A percentile compares a stretch with the other conserved stretches of the same genome.
phyloP scores from a whole-genome alignment of 495 filamentous ascomycete genomes.

The Astrothelium subdiscretum region DNA sequence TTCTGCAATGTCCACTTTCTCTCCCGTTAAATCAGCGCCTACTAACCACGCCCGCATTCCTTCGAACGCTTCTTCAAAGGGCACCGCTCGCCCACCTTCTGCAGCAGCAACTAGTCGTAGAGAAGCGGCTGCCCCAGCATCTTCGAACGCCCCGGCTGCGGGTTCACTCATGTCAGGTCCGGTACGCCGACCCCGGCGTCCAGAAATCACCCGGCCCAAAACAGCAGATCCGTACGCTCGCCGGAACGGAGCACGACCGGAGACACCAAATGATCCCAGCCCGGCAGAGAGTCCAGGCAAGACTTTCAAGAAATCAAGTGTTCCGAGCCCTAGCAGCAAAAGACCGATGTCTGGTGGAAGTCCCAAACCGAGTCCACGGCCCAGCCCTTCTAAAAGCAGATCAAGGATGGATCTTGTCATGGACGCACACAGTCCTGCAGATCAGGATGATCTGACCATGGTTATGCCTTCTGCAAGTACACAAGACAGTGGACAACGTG shows the following conservation, averaged over 20 bases:
- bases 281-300: conserved; percentile 19
- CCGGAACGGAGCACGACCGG: conserved; percentile 24
- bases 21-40: conserved; percentile 39
- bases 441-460: conserved; percentile 30
- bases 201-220: conserved; percentile 42
- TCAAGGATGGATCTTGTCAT: conserved; percentile 1
- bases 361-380: conserved; percentile 9
- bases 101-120: conserved; percentile 9
- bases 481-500: background rate
- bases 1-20: conserved; percentile 59
- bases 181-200: conserved; percentile 42
- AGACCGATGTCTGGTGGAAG: background rate
- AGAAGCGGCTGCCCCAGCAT: background rate
- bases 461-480: conserved; percentile 21
- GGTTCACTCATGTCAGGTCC: conserved; percentile 48
- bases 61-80: conserved; percentile 19
- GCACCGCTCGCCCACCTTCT: conserved; percentile 15
- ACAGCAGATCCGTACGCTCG: conserved; percentile 48
- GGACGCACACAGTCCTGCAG: conserved; percentile 13
- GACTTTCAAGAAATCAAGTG: conserved; percentile 6
- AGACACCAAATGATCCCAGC: conserved; percentile 29
- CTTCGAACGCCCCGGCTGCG: background rate
- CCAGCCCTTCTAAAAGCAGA: conserved; percentile 16
- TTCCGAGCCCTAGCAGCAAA: background rate
- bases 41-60: conserved; percentile 10